Evolutionary conservation across 1,284 basidiomycete species (phyloP).

Genomic region (Irpex lacteus): DNA sequence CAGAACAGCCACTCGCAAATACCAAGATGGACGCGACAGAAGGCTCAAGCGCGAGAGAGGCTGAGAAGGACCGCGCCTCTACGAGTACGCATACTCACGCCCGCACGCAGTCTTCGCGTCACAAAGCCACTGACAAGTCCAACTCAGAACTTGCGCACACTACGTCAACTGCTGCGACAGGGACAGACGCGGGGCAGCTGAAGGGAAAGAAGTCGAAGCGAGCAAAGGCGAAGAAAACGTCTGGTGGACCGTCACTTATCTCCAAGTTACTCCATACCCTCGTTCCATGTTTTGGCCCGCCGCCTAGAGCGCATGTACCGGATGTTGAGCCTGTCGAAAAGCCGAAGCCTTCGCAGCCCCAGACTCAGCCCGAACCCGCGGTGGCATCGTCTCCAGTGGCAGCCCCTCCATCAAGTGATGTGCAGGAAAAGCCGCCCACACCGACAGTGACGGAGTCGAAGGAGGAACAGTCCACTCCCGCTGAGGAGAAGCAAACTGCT

Average conservation of each 20-base stretch:
- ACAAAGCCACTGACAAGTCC: slow-evolving; percentile 33
- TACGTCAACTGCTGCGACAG: slow-evolving; percentile 26
- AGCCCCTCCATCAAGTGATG: slow-evolving; percentile 18
- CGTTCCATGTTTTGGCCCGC: slow-evolving; percentile 47
- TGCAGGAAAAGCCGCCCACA: slow-evolving; percentile 30
- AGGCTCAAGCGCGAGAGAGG: slow-evolving; percentile 28
- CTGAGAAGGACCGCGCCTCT: slow-evolving; percentile 44
- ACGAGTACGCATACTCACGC: slow-evolving; percentile 37
- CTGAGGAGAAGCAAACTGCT: slow-evolving; percentile 14
- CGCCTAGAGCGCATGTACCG: slow-evolving; percentile 34
- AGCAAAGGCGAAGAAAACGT: slow-evolving; percentile 29
- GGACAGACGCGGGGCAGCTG: slow-evolving; percentile 12
- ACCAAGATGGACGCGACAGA: slow-evolving; percentile 21
- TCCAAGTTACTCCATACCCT: slow-evolving; percentile 45
- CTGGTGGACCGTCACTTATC: slow-evolving; percentile 40
- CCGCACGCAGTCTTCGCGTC: slow-evolving; percentile 28
- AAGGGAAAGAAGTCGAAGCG: slow-evolving; percentile 10
- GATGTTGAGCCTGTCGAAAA: slow-evolving; percentile 22
- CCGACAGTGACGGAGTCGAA: slow-evolving; percentile 23
- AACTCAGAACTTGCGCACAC: slow-evolving; percentile 38
- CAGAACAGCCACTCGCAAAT: slow-evolving; percentile 2
- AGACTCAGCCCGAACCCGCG: neutral
- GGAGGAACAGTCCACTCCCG: slow-evolving; percentile 14
- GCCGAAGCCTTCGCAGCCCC: slow-evolving; percentile 6
- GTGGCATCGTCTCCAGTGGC: neutral